phyloP scores from a whole-genome alignment of 2,329 filamentous ascomycete species.

The Fusarium nelsonii region DNA sequence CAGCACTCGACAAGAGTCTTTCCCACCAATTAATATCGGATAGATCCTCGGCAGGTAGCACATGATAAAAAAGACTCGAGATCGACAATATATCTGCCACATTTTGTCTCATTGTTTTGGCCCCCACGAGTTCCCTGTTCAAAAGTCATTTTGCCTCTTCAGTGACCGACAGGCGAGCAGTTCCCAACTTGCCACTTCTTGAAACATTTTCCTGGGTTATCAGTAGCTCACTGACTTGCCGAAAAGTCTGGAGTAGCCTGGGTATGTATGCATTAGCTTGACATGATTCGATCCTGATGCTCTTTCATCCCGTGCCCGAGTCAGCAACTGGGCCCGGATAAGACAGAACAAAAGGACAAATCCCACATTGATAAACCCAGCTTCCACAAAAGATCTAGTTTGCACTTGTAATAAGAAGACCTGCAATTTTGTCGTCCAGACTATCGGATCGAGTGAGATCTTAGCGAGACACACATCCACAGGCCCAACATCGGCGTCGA shows the following conservation, averaged over 20 bases:
- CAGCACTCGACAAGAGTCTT: slow-evolving; percentile 16
- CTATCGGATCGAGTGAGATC: neutral
- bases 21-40: slow-evolving; percentile 5
- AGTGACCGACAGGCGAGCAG: neutral
- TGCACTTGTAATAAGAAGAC: neutral
- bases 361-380: neutral
- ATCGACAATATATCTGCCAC: slow-evolving; percentile 13
- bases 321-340: neutral
- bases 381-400: slow-evolving; percentile 17
- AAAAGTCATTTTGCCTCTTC: neutral
- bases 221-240: neutral
- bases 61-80: slow-evolving; percentile 3
- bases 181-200: slow-evolving; percentile 5
- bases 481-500: neutral
- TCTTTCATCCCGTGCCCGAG: neutral
- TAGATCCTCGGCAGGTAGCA: neutral
- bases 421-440: slow-evolving; percentile 2
- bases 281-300: neutral
- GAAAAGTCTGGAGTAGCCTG: neutral
- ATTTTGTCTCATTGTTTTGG: slow-evolving; percentile 7
- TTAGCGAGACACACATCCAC: neutral
- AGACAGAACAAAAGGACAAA: neutral
- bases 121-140: slow-evolving; percentile 9
- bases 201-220: neutral
- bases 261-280: neutral